Percentiles rank a stretch among this genome's conserved stretches.
These are phyloP conservation scores for Taphrina deformans DNA, from an alignment of 1,139 yeast genomes.

Conservation along the genomic window DNA sequence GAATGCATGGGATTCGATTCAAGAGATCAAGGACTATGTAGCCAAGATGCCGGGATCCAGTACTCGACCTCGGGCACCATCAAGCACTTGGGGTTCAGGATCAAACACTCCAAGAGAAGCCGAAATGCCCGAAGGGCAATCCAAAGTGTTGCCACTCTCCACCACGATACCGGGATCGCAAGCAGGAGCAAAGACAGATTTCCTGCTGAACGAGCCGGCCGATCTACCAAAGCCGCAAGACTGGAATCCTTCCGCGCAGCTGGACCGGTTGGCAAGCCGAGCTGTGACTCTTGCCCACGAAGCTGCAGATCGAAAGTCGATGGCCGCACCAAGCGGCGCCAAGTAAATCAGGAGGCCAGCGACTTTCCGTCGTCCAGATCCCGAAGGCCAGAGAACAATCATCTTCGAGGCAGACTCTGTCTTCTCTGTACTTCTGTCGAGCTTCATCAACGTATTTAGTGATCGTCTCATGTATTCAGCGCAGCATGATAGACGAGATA, in stretches of 20 bases:
- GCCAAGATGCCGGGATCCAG: constrained; percentile 14
- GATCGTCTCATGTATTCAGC: neutral
- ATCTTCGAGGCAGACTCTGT: no score
- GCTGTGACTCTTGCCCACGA: constrained; percentile 7
- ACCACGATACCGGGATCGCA: constrained; percentile 16
- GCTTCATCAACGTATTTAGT: no score
- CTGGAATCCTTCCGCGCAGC: constrained; percentile 29
- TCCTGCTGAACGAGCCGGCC: constrained; percentile 21
- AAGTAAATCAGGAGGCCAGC: no score
- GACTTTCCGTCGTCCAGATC: no score
- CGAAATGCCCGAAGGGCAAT: constrained; percentile 20
- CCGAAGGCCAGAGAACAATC: no score
- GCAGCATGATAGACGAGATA: neutral
- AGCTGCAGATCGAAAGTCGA: neutral
- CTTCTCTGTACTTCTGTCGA: no score
- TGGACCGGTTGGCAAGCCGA: constrained; percentile 16
- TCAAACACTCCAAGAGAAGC: constrained; percentile 28
- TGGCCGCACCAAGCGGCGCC: no score
- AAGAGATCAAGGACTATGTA: constrained; percentile 18
- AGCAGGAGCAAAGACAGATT: constrained; percentile 12
- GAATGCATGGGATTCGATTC: constrained; percentile 30
- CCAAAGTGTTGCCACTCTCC: neutral
- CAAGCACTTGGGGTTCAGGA: constrained; percentile 21
- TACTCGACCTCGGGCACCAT: constrained; percentile 26
- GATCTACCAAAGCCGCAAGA: constrained; percentile 24